phyloP scores from a whole-genome alignment of 192 early-diverging fungal species.

The Backusella macrospora region DNA sequence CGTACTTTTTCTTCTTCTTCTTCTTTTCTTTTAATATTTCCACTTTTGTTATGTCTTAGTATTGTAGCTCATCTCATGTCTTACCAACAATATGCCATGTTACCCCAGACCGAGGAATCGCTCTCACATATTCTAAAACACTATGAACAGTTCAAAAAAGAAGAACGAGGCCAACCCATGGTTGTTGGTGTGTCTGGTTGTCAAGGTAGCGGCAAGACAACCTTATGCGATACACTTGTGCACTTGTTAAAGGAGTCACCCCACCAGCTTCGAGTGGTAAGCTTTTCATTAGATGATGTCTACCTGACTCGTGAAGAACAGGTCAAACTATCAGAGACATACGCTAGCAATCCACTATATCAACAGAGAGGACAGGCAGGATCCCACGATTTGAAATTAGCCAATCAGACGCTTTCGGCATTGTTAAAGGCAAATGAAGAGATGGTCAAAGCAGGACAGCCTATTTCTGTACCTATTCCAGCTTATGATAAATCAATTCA shows the following conservation, averaged over 20 bases:
- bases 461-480: conserved; percentile 58
- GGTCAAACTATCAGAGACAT: conserved; percentile 37
- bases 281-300: conserved; percentile 85
- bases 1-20: not conserved
- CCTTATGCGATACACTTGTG: conserved; percentile 51
- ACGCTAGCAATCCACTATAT: conserved; percentile 71
- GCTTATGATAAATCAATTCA: conserved; percentile 80
- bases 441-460: no score
- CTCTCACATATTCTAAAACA: conserved; percentile 38
- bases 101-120: conserved; percentile 39
- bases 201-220: conserved; percentile 80
- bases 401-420: conserved; percentile 48
- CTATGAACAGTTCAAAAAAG: conserved; percentile 20
- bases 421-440: conserved; percentile 42
- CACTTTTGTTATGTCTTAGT: conserved; percentile 9
- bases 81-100: conserved; percentile 18
- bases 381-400: conserved; percentile 83
- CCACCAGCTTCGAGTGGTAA: conserved; percentile 55
- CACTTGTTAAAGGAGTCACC: conserved; percentile 39
- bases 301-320: conserved; percentile 79
- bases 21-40: not conserved
- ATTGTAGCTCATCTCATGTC: conserved; percentile 16
- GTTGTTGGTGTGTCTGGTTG: conserved; percentile 79
- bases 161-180: conserved; percentile 44
- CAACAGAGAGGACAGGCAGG: conserved; percentile 87